Base-by-base conservation (phyloP, 139 green algal species). In the Desmodesmus armatus region DNA sequence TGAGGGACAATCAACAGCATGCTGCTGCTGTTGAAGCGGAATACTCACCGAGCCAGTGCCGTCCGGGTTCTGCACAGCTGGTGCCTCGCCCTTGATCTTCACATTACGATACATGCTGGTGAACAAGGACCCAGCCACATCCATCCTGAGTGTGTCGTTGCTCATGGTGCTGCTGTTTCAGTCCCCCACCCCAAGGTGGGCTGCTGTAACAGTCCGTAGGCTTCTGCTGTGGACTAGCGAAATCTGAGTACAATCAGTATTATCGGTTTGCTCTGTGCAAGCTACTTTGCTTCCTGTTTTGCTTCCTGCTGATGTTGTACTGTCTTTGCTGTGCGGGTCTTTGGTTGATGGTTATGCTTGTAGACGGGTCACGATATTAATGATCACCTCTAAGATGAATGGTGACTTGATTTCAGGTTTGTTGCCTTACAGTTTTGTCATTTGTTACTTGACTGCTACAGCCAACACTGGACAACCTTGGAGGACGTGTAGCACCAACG, bases 101-200 rank as follows among this genome's bases (percentile, higher is more conserved):
- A 91, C 87, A 66, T 92, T 92, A 2, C 90, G 70, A 60, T 95
- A 93, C n/a, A 90, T 88, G 3, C 69, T 89, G 2, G 91, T 95
- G 86, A 94, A 93, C 13, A 95, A 82, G n/a, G 82, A 67, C 25
- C 89, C 92, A 2, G 92, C 92, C 21, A 95, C 89, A 80, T 95
- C 91, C 75, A 87, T 78, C 7, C 84, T 85, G 63, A 73, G 78
- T 40, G 29, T 70, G 31, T 84, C 60, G 5, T 43, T 65, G 62
- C 76, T 84, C 33, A n/a, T n/a, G n/a, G n/a, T 67, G 35, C n/a
- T 35, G 33, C 6, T 31, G 0, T 17, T 80, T 9, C 67, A 67
- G 17, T 23, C 60, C 33, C 33, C 60, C 33, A 69, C 60, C 33
- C 25, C 19, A 27, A 23, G 25, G 25, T 29, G 15, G 29, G 13